Conservation (phyloP, 768 basidiomycete species). For the Rhizopogon vesiculosus region DNA sequence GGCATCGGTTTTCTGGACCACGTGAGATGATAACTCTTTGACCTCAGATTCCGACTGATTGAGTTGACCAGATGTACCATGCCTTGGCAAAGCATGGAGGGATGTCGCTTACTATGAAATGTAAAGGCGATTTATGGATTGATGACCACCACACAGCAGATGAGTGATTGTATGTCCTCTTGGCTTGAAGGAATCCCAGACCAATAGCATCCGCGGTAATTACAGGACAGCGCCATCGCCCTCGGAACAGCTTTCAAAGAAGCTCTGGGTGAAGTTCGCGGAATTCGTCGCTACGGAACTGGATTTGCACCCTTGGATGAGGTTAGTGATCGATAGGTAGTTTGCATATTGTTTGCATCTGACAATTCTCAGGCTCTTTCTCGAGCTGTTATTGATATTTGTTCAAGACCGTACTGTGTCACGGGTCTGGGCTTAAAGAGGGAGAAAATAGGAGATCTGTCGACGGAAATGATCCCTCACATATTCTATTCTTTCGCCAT, state of each 20-base stretch:
- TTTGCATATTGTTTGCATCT: neutral
- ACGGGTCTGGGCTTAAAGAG: slow-evolving; percentile 83
- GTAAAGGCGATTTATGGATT: slow-evolving; percentile 94
- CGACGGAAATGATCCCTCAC: slow-evolving; percentile 98
- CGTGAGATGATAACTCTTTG: slow-evolving; percentile 39
- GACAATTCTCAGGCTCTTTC: slow-evolving; percentile 70
- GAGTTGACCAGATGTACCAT: slow-evolving; percentile 78
- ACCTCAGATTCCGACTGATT: neutral
- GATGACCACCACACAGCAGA: slow-evolving; percentile 99
- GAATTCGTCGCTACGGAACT: slow-evolving; percentile 92
- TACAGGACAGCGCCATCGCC: slow-evolving; percentile 87
- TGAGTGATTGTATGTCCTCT: slow-evolving; percentile 42
- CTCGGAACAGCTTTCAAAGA: slow-evolving; percentile 89
- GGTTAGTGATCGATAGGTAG: slow-evolving; percentile 39
- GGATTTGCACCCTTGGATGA: slow-evolving; percentile 97
- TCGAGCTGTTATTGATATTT: slow-evolving; percentile 96
- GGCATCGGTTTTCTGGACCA: slow-evolving; percentile 99
- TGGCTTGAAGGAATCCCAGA: slow-evolving; percentile 13
- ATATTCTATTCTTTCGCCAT: slow-evolving; percentile 98
- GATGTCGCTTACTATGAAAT: slow-evolving; percentile 86
- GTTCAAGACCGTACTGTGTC: slow-evolving; percentile 94
- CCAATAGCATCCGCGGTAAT: slow-evolving; percentile 1
- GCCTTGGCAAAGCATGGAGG: slow-evolving; percentile 96
- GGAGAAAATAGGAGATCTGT: slow-evolving; percentile 92
- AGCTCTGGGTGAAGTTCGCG: slow-evolving; percentile 90